These are phyloP conservation scores for Polygonum aviculare DNA, from an alignment of 148 eudicot genomes.

Conservation along the genomic window DNA sequence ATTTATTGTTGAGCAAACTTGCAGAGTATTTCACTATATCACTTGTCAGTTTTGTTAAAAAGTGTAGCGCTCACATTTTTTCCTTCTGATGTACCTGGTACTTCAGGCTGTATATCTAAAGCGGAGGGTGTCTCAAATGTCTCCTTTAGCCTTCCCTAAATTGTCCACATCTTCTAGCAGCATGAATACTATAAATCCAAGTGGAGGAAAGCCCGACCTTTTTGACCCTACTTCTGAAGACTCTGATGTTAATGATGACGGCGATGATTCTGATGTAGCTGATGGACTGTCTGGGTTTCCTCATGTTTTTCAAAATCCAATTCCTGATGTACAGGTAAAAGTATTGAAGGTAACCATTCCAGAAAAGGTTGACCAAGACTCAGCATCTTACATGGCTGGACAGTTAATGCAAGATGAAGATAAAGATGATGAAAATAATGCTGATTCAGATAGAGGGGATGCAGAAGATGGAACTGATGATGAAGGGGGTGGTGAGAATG, in stretches of 20 bases:
- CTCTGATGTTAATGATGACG: conserved; percentile 50
- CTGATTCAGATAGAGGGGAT: conserved; percentile 46
- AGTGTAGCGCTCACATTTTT: background rate
- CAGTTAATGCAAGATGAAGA: conserved; percentile 74
- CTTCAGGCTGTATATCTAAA: conserved; percentile 87
- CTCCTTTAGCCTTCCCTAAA: conserved; percentile 38
- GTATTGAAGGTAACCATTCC: conserved; percentile 74
- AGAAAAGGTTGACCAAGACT: conserved; percentile 55
- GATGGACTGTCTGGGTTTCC: conserved; percentile 53
- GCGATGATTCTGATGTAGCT: conserved; percentile 51
- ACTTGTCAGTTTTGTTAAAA: background rate
- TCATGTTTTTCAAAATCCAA: conserved; percentile 63
- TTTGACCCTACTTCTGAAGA: conserved; percentile 45
- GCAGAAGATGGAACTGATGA: conserved; percentile 40
- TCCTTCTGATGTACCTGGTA: conserved; percentile 4
- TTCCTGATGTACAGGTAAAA: conserved; percentile 81
- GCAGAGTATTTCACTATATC: background rate
- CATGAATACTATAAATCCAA: conserved; percentile 37
- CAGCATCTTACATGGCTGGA: conserved; percentile 70
- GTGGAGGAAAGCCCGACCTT: conserved; percentile 44
- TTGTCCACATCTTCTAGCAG: conserved; percentile 33
- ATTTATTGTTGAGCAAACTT: background rate
- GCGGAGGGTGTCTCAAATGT: conserved; percentile 38
- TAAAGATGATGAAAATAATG: conserved; percentile 59
- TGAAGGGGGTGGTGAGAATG: conserved; percentile 54